Conservation (phyloP, 2,329 filamentous ascomycete species). For the Trichoderma semiorbis region DNA sequence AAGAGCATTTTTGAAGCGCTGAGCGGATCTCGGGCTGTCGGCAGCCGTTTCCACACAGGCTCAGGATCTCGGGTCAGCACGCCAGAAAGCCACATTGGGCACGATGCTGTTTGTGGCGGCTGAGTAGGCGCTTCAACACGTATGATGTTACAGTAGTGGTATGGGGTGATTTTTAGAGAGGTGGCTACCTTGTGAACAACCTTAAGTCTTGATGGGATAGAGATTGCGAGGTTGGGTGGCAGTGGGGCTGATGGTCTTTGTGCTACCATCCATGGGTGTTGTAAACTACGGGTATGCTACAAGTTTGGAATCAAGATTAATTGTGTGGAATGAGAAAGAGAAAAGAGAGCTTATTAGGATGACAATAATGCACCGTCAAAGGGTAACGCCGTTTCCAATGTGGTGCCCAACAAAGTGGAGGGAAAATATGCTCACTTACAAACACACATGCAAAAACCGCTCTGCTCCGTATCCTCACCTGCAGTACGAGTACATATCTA, state of each 20-base stretch:
- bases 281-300: background rate
- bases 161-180: background rate
- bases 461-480: background rate
- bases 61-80: constrained; percentile 10
- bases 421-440: background rate
- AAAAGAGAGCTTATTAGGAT: background rate
- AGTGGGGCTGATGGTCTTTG: background rate
- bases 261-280: background rate
- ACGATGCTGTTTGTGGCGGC: background rate
- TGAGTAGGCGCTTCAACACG: background rate
- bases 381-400: background rate
- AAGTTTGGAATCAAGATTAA: background rate
- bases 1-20: background rate
- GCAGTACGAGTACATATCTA: background rate
- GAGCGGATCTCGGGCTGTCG: constrained; percentile 13
- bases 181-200: background rate
- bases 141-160: background rate
- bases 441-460: background rate
- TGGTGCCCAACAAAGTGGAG: background rate
- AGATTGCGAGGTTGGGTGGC: background rate
- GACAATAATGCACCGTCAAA: background rate
- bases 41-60: background rate
- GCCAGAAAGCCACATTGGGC: background rate
- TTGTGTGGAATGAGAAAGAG: background rate
- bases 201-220: background rate